These are phyloP conservation scores for Flammula alnicola DNA, from an alignment of 1,284 basidiomycete species.

Conservation along the genomic window DNA sequence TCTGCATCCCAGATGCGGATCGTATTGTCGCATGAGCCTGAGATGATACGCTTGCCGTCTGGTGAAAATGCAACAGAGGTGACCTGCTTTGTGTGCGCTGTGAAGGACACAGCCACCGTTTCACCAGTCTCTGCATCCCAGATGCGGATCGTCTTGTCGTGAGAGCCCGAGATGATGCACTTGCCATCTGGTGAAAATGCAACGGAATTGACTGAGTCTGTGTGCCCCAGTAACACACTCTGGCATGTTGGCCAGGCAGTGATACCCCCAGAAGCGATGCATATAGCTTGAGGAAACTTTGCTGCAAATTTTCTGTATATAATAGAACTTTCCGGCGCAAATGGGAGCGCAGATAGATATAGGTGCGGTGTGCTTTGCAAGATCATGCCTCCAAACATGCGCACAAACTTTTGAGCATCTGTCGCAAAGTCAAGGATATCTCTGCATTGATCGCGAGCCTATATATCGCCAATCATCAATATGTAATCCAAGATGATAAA, in stretches of 20 bases:
- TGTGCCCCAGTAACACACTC: too few relatives aligned
- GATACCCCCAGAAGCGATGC: not conserved
- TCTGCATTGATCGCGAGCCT: not conserved
- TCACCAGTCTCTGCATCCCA: not conserved
- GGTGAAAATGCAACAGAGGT: not conserved
- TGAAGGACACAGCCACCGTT: not conserved
- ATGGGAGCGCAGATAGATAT: conserved; percentile 24
- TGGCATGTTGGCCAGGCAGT: not conserved
- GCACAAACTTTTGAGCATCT: conserved; percentile 2
- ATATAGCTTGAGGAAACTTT: not conserved
- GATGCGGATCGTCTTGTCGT: not conserved
- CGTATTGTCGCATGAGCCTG: not conserved
- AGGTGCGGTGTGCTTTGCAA: conserved; percentile 14
- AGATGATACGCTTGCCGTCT: not conserved
- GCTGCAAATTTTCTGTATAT: not conserved
- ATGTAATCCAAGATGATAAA: too few relatives aligned
- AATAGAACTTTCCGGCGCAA: conserved; percentile 3
- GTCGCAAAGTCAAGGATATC: not conserved
- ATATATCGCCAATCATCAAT: too few relatives aligned
- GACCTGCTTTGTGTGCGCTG: not conserved
- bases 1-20: not conserved
- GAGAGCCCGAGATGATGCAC: too few relatives aligned
- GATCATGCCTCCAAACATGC: conserved; percentile 9
- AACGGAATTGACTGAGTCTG: too few relatives aligned
- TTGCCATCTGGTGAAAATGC: too few relatives aligned